These are phyloP conservation scores for Phallus indusiatus DNA, from an alignment of 768 basidiomycete species.

Conservation along the genomic window DNA sequence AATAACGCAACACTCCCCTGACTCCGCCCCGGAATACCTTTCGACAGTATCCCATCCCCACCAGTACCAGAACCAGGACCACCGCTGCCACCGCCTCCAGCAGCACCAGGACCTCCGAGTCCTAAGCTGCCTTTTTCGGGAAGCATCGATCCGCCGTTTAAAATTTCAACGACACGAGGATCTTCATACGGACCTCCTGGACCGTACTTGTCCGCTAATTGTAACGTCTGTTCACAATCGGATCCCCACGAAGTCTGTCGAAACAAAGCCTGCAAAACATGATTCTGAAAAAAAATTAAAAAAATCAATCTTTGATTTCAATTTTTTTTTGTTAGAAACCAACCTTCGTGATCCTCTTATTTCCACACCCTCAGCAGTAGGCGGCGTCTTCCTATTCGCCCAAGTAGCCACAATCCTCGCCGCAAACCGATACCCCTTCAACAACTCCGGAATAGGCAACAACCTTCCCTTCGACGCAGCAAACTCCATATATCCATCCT, in stretches of 20 bases:
- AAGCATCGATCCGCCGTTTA: conserved; percentile 13
- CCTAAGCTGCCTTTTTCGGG: conserved; percentile 9
- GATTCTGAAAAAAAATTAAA: conserved; percentile 5
- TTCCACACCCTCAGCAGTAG: conserved; percentile 8
- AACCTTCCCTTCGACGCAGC: conserved; percentile 13
- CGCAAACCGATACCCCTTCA: conserved; percentile 14
- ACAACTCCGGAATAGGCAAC: conserved; percentile 12
- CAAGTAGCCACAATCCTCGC: conserved; percentile 11
- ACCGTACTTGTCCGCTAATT: conserved; percentile 14
- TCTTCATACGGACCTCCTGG: conserved; percentile 13
- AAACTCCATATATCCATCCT: conserved; percentile 14
- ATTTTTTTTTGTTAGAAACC: too few species aligned
- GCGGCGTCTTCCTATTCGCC: conserved; percentile 13
- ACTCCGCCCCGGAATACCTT: background rate
- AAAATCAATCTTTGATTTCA: background rate
- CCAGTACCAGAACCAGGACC: background rate
- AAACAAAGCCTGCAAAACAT: conserved; percentile 15
- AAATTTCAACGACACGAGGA: conserved; percentile 13
- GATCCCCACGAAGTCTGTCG: conserved; percentile 16
- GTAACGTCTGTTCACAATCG: conserved; percentile 15
- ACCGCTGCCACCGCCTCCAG: too few species aligned
- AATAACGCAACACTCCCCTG: conserved; percentile 13
- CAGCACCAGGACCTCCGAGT: background rate
- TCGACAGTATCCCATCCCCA: background rate
- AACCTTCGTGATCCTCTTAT: conserved; percentile 14